These are phyloP conservation scores for Geotrichum armillariae DNA, from an alignment of 1,139 yeast genomes.

Conservation along the genomic window DNA sequence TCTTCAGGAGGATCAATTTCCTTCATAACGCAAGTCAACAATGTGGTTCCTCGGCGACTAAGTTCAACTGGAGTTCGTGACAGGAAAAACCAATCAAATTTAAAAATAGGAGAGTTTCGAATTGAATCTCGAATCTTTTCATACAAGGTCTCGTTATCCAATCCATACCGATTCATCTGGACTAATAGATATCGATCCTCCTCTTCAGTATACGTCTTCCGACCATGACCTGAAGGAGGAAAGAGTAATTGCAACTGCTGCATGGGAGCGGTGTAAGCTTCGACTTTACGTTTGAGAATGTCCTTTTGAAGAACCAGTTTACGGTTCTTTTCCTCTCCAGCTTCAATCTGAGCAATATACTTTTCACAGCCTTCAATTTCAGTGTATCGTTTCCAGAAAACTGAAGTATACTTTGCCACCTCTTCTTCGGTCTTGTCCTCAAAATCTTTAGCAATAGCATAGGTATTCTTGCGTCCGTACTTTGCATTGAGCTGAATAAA, in stretches of 20 bases:
- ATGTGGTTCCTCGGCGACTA: constrained; percentile 77
- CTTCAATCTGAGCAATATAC: constrained; percentile 79
- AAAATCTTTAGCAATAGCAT: constrained; percentile 58
- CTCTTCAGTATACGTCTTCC: constrained; percentile 74
- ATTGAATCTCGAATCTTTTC: constrained; percentile 81
- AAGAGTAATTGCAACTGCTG: constrained; percentile 75
- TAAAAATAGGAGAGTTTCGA: constrained; percentile 67
- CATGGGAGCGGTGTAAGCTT: constrained; percentile 64
- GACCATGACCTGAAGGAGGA: constrained; percentile 91
- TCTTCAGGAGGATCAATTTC: constrained; percentile 55
- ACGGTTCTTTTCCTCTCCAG: constrained; percentile 79
- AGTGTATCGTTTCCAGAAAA: constrained; percentile 71
- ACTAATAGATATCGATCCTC: constrained; percentile 84
- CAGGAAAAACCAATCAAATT: constrained; percentile 85
- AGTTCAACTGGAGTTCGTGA: constrained; percentile 85
- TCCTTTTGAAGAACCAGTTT: constrained; percentile 65
- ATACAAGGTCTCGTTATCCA: constrained; percentile 65
- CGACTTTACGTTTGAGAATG: constrained; percentile 63
- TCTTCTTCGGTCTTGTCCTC: constrained; percentile 71
- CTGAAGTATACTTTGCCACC: constrained; percentile 63
- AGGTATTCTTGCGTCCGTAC: constrained; percentile 65
- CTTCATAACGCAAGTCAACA: constrained; percentile 73
- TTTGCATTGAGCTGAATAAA: constrained; percentile 81
- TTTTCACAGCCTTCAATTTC: constrained; percentile 85
- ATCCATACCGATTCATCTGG: constrained; percentile 74